Base-by-base conservation (phyloP, 441 rosid genomes). In the Pelargonium myrrhifolium region DNA sequence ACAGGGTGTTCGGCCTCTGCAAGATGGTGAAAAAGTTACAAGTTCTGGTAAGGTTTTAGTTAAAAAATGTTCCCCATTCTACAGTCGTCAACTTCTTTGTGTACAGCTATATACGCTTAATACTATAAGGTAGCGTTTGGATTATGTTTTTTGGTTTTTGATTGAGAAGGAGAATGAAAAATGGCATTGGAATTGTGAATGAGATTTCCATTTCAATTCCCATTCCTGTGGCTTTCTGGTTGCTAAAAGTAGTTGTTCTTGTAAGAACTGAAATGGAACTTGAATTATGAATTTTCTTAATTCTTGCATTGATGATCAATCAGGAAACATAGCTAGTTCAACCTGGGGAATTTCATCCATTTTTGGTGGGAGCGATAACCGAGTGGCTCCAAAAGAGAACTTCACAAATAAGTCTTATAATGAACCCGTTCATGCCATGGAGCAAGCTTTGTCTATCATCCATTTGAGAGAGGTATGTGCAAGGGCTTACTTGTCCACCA, bases 291-390 rank as follows among this genome's bases (percentile, higher is more conserved):
- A 7, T 8, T 7, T 17, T 53, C 22, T 53, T 53, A n/a, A 17
- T 17, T 53, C 8, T 2, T 53, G 18, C 18, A 9, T 56, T 9
- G 12, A 15, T 56, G 28, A 56, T 15, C 58, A 39, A 65, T 74
- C 81, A 88, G 96, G 84, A 43, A 78, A 64, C 63, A 42, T 77
- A 62, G 76, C 83, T 56, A 82, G 79, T 82, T 86, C 97, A 47
- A 81, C 80, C 71, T 92, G 98, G 99, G 92, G 90, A 15, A 83
- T 94, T 64, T 80, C 97, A 51, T 89, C 98, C 58, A 88, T 94
- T 64, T 92, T 94, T 79, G 82, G 97, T 62, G 87, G 90, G 15
- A 78, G 72, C 64, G 92, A 92, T 72, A 76, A 75, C 60, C 92
- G 86, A 28, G 12, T 66, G 24, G 37, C 87, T 75, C 77, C 83